Base-by-base conservation (phyloP, 768 basidiomycete genomes). In the Thelephora ganbajun region DNA sequence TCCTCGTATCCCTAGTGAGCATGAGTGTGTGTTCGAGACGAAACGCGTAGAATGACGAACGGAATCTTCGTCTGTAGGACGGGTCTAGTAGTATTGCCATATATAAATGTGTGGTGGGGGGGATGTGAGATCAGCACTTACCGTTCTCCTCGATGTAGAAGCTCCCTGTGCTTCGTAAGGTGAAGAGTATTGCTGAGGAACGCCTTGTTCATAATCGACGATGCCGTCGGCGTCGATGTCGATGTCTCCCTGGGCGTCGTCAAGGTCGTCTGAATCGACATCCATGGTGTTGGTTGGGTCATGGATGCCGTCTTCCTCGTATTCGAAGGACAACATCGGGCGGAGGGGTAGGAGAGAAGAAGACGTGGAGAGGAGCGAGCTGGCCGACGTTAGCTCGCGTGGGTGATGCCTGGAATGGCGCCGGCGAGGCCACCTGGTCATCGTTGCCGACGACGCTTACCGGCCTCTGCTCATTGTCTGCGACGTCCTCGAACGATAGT, bases 201-300 rank as follows among this genome's bases (percentile, higher is more conserved):
- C 63, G 55, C 65, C 56, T 54, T 78, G 74, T 45, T 74, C 74
- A 54, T 79, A 78, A 58, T 76, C 71, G 64, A 77, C 77, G 57
- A 71, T 76, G 54, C 80, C 79, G 36, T 83, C 80, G 48, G 69
- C 67, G 61, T 80, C 80, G 49, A 69, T 66, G 54, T 73, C 74
- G 46, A 63, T 63, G 47, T 54, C 55, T 46, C 56, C 57, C 36
- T 61, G 63, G 57, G 61, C 52, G 47, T 59, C 61, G 55, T 63
- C 60, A 63, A 72, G 71, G 52, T 63, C 57, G 60, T 75, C 76
- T 50, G 76, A 77, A 71, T 84, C 81, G 64, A 83, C 63, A 59
- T 80, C 72, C 83, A 85, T 84, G 60, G 77, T 75, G 56, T 78
- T 53, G 59, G 63, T 58, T 54, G 50, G 46, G 57, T 67, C 65